phyloP scores from a whole-genome alignment of 371 early-diverging fungal species.

The Cokeromyces recurvatus region DNA sequence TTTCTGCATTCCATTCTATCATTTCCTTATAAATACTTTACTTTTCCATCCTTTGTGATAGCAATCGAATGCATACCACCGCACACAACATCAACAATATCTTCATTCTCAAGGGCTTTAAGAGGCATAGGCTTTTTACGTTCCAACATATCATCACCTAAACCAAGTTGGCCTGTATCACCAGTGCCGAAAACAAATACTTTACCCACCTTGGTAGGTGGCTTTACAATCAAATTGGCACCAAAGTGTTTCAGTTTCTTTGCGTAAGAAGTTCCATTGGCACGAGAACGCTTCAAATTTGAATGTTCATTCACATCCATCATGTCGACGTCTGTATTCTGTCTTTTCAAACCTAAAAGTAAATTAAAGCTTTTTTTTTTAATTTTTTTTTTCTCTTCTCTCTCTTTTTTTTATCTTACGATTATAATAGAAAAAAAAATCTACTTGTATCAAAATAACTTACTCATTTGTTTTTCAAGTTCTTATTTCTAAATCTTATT shows the following conservation, averaged over 20 bases:
- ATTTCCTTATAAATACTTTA: no score
- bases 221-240: constrained; percentile 15
- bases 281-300: constrained; percentile 11
- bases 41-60: constrained; percentile 69
- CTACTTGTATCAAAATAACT: no score
- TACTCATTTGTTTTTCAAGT: no score
- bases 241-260: constrained; percentile 4
- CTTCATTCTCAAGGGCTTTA: constrained; percentile 53
- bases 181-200: constrained; percentile 94
- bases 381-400: no score
- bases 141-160: constrained; percentile 76
- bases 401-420: no score
- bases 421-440: no score
- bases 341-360: constrained; percentile 10
- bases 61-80: constrained; percentile 92
- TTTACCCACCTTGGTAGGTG: constrained; percentile 45
- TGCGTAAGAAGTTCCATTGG: not conserved
- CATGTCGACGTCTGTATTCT: constrained; percentile 20
- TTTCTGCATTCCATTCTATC: no score
- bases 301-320: constrained; percentile 4
- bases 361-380: no score
- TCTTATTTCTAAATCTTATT: no score
- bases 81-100: constrained; percentile 74
- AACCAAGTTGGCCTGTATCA: constrained; percentile 95
- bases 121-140: constrained; percentile 74